Conservation (phyloP, 2,329 filamentous ascomycete genomes). For the Ilyonectria destructans region DNA sequence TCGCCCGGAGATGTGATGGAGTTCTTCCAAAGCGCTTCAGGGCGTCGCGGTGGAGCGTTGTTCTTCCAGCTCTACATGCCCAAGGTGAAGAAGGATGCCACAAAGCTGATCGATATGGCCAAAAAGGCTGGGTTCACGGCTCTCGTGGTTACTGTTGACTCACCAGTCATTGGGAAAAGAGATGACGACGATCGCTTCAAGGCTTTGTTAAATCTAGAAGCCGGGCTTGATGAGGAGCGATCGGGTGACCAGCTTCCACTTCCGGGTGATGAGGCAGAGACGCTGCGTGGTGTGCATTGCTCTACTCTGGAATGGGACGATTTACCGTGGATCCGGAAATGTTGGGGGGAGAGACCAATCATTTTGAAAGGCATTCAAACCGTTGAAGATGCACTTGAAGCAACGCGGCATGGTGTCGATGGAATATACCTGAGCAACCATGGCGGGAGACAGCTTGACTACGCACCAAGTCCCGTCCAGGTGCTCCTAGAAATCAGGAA, state of each 20-base stretch:
- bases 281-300: conserved; percentile 6
- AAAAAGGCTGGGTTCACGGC: conserved; percentile 1
- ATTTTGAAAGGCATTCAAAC: conserved; percentile 52
- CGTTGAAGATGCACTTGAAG: conserved; percentile 50
- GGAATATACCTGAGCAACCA: conserved; percentile 48
- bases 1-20: not conserved
- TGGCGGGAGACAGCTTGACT: conserved; percentile 54
- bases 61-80: conserved; percentile 23
- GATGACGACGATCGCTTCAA: conserved; percentile 22
- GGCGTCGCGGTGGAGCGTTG: conserved; percentile 2
- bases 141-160: conserved; percentile 17
- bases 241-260: not conserved
- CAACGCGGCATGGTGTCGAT: conserved; percentile 38
- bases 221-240: too few relatives aligned
- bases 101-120: not conserved
- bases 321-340: conserved; percentile 13
- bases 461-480: conserved; percentile 50
- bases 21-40: not conserved
- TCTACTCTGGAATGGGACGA: conserved; percentile 10
- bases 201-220: not conserved
- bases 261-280: conserved; percentile 6
- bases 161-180: conserved; percentile 13
- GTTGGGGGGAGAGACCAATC: conserved; percentile 36
- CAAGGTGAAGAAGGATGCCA: not conserved
- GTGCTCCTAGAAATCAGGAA: conserved; percentile 49